Base-by-base conservation (phyloP, 176 grass and related monocot genomes). In the Bonia amplexicaulis region DNA sequence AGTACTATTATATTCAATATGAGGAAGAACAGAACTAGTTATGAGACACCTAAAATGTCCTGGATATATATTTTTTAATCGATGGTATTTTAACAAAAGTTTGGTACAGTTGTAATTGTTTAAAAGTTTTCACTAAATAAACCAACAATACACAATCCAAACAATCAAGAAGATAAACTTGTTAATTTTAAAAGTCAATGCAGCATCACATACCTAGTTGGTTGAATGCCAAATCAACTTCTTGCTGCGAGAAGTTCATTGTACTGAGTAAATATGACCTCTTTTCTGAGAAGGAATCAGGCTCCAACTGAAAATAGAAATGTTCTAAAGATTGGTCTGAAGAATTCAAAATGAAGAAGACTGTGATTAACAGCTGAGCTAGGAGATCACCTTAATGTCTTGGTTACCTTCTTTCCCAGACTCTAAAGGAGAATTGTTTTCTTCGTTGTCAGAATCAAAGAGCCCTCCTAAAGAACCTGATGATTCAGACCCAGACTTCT, bases 201-300 rank as follows among this genome's bases (percentile, higher is more conserved):
- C 37, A 71, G 57, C 69, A 86, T 90, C 47, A 78, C 52, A 47
- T 85, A 95, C 96, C 96, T 61, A 95, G 86, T 61, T 90, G 82
- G 20, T 84, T 82, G 40, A 96, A 71, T 63, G 96, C 87, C 42
- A 80, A 88, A 89, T 98, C 91, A 78, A 98, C 87, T 84, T 95
- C 93, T 84, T 63, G 62, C 67, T 92, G 73, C 23, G 91, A 90
- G 74, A 95, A 99, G 41, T 94, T 90, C 96, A 99, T 96, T 65
- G 63, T 84, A 39, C 61, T 29, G 6, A 96, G 79, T 71, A 99
- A 85, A 92, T 92, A 94, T 55, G 84, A 92, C 46, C 78, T 88
- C 64, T 89, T 96, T 71, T 92, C 91, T 72, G 9, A 71, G 77
- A 86, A 73, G 61, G 69, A 73, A 92, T 75, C 83, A 66, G 52